Base-by-base conservation (phyloP, 2,329 filamentous ascomycete genomes). In the Arthrobotrys sphaeroides region DNA sequence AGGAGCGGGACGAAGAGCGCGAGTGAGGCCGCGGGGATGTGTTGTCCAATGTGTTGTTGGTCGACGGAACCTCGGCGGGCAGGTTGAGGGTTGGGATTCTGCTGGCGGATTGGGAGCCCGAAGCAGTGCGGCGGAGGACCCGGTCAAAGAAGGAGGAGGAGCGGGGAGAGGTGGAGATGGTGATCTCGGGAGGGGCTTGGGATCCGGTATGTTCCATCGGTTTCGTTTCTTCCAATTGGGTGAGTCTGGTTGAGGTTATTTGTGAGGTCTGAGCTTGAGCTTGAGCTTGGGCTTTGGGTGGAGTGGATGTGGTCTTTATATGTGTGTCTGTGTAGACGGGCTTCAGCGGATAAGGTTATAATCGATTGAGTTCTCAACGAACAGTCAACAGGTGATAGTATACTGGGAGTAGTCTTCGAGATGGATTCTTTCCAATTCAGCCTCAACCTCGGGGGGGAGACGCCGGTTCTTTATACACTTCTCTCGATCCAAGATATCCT, bases 131-230 rank as follows among this genome's bases (percentile, higher is more conserved):
- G 28, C 70, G 70, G n/a, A 74, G 28, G 12, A 74, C 70, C 12
- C 70, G 55, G 49, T 74, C 70, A 16, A 74, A 68, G 62, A 74
- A 74, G 24, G 70, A 74, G 20, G 69, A 33, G 6, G 62, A 62
- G n/a, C 70, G 70, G 16, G 70, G 70, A 53, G 70, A 74, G 28
- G 70, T 68, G 55, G 70, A 74, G 70, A 74, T 57, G 3, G 38
- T 26, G 31, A 68, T 64, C 70, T 74, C 70, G 10, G 70, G 24
- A 57, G 62, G 70, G 24, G 45, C 53, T 68, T 74, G 70, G 47
- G 69, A 57, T 49, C 70, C 53, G 20, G 62, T 49, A 18, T 57
- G 47, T 67, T 74, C 70, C 70, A 74, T 72, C 45, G 67, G 59
- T 64, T 49, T 5, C 2, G 42, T 33, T 31, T 57, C 28, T 57